A percentile compares a stretch with the other conserved stretches of the same genome.
Evolutionary conservation across 208 protist species (phyloP).

Genomic region (Herpetomonas tarakana): DNA sequence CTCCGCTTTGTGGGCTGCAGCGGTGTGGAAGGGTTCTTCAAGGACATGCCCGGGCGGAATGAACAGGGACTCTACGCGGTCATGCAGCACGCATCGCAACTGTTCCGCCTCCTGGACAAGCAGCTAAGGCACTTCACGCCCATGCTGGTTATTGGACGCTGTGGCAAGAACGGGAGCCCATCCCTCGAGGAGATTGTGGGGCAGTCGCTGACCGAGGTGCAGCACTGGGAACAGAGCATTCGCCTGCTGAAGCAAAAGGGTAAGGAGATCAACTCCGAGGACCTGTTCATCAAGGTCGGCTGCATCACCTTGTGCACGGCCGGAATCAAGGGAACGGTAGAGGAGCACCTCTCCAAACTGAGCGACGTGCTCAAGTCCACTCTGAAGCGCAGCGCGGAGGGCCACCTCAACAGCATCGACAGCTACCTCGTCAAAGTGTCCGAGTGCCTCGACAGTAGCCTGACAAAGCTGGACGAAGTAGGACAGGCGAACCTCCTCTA

Average conservation of each 20-base stretch:
- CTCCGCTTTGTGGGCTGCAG: conserved; percentile 87
- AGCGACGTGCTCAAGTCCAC: conserved; percentile 84
- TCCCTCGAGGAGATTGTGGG: conserved; percentile 89
- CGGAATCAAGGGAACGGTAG: conserved; percentile 91
- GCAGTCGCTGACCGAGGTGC: conserved; percentile 85
- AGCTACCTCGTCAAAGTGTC: conserved; percentile 75
- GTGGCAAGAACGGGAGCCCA: conserved; percentile 64
- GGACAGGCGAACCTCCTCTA: conserved; percentile 83
- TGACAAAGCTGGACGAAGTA: conserved; percentile 94
- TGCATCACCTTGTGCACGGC: conserved; percentile 94
- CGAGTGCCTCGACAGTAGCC: conserved; percentile 68
- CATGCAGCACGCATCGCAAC: conserved; percentile 87
- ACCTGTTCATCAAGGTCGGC: conserved; percentile 89
- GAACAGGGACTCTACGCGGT: conserved; percentile 86
- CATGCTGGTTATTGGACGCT: conserved; percentile 89
- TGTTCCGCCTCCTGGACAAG: conserved; percentile 88
- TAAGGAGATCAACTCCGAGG: conserved; percentile 93
- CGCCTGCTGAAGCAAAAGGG: conserved; percentile 94
- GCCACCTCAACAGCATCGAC: conserved; percentile 82
- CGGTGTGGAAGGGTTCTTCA: conserved; percentile 66
- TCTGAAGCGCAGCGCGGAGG: conserved; percentile 80
- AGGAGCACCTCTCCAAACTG: conserved; percentile 92
- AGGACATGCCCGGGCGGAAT: conserved; percentile 88
- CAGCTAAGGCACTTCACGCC: conserved; percentile 88
- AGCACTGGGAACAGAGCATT: conserved; percentile 95